Evolutionary conservation across 148 eudicot species (phyloP).

Genomic region (Nyssa sinensis): DNA sequence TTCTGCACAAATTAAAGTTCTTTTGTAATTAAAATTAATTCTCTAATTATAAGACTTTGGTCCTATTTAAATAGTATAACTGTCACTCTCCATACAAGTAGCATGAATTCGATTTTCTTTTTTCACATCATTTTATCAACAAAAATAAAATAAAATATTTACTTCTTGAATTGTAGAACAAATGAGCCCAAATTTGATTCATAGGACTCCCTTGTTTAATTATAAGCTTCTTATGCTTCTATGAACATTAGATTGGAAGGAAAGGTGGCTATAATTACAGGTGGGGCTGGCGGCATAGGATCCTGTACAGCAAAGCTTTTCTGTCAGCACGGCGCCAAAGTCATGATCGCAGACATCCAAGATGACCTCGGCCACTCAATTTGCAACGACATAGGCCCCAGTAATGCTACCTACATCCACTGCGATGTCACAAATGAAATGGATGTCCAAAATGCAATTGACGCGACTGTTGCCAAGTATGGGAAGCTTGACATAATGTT

Average conservation of each 20-base stretch:
- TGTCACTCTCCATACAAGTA: too few relatives aligned
- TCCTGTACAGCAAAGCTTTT: conserved; percentile 12
- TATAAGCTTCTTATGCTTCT: too few relatives aligned
- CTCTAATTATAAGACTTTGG: too few relatives aligned
- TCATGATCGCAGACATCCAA: conserved; percentile 15
- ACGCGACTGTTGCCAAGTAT: conserved; percentile 6
- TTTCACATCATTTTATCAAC: too few relatives aligned
- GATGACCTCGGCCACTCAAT: conserved; percentile 10
- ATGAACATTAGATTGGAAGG: conserved; percentile 10
- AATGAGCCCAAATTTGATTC: too few relatives aligned
- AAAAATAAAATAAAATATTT: too few relatives aligned
- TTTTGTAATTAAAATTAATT: too few relatives aligned
- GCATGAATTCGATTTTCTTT: too few relatives aligned
- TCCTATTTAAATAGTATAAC: too few relatives aligned
- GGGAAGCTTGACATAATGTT: conserved; percentile 24
- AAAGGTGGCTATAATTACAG: conserved; percentile 22
- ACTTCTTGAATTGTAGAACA: too few relatives aligned
- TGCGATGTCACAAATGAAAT: conserved; percentile 23
- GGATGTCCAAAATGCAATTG: conserved; percentile 14
- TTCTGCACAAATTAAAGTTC: too few relatives aligned
- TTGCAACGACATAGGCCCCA: background rate
- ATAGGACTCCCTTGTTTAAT: too few relatives aligned
- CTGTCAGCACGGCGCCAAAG: conserved; percentile 18
- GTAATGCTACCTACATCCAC: conserved; percentile 5
- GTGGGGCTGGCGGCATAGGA: conserved; percentile 22